Base-by-base conservation (phyloP, 208 protist genomes). In the Trypanosoma vivax region DNA sequence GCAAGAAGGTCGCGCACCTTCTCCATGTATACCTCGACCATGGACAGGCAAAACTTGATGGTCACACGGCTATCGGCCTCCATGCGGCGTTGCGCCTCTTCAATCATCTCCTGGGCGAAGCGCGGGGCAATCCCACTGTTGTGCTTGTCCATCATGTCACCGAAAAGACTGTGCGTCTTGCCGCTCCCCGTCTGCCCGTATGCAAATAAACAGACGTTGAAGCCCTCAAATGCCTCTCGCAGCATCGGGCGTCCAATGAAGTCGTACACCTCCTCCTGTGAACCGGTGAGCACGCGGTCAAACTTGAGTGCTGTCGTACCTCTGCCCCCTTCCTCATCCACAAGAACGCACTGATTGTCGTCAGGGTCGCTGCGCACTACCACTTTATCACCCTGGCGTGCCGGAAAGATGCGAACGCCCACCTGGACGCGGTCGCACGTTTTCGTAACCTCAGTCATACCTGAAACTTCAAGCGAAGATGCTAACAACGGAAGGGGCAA, bases 21-120 rank as follows among this genome's bases (percentile, higher is more conserved):
- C 53, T 96, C 90, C 40, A 90, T 92, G 75, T 96, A 96, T 33
- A 96, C 90, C 42, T 96, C 90, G 58, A 89, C 83, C 10, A 21
- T 21, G n/a, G 10, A 9, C 52, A 82, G 89, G n/a, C 78, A 86
- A 9, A 89, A 65, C 35, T 89, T 72, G 11, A 92, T 70, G 40
- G 76, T 83, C 7, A 91, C 83, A 34, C 97, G 83, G 23, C 76
- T 59, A 16, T 72, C 67, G 14, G 65, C 63, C 10, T 63, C 38
- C 7, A 69, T 41, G 39, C 88, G 60, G 19, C 40, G 41, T 6
- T 65, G 46, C 3, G 53, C 34, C 28, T 77, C 60, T 18, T 50
- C 54, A 57, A 92, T 85, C 9, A 92, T 49, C 31, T 64, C 71
- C 28, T 76, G 55, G 1, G 82, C 70, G 38, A 90, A 79, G 23